Conservation (phyloP, 805 yeast species). For the Yamadazyma insecticola region DNA sequence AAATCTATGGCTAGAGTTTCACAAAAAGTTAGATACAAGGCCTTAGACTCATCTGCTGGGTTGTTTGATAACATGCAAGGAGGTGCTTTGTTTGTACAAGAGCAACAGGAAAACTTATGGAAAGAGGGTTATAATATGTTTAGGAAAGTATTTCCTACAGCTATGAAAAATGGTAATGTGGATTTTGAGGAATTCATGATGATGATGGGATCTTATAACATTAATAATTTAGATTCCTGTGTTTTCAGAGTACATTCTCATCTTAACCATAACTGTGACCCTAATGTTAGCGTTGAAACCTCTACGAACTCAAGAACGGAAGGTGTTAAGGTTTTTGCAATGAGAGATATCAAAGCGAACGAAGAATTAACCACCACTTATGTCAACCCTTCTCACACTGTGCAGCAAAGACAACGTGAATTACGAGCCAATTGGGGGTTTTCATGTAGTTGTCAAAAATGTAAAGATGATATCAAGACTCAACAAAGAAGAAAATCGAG, state of each 20-base stretch:
- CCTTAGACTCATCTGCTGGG: conserved; percentile 53
- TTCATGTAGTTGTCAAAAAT: conserved; percentile 60
- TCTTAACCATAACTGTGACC: conserved; percentile 72
- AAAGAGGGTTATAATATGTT: conserved; percentile 50
- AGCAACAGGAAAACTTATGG: conserved; percentile 59
- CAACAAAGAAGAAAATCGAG: conserved; percentile 44
- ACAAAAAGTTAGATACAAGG: conserved; percentile 59
- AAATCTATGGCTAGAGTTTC: conserved; percentile 64
- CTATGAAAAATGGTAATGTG: conserved; percentile 15
- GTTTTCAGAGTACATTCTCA: conserved; percentile 62
- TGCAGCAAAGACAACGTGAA: conserved; percentile 59
- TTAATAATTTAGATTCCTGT: conserved; percentile 66
- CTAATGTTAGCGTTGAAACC: conserved; percentile 54
- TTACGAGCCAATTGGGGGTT: conserved; percentile 79
- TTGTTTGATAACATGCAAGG: conserved; percentile 48
- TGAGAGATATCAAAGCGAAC: conserved; percentile 51
- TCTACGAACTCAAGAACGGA: conserved; percentile 37
- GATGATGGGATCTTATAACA: conserved; percentile 68
- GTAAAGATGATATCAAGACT: conserved; percentile 49
- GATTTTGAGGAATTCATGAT: conserved; percentile 52
- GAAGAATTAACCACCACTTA: conserved; percentile 70
- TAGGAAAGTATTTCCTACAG: conserved; percentile 41
- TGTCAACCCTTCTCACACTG: conserved; percentile 60
- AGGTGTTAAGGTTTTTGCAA: conserved; percentile 60
- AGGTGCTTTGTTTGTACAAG: conserved; percentile 51